Evolutionary conservation across 805 yeast species (phyloP), one percentile per base, ranked within the genome.

Genomic region (Wickerhamiella shivajii): DNA sequence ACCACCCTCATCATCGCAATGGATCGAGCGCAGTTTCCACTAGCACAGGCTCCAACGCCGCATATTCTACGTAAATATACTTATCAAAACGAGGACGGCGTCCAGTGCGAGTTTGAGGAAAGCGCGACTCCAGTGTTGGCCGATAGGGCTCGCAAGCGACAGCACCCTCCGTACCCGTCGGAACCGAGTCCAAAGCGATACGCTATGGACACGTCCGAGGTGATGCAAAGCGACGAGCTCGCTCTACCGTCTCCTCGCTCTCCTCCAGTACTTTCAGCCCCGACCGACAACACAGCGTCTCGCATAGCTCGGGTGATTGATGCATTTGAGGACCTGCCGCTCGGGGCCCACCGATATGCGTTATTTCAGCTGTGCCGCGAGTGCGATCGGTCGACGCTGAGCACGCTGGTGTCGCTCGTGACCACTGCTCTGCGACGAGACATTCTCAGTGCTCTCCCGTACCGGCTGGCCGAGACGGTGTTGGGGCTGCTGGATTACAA

Each of bases 391-490:
- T 51, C 66, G 13, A 63, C 79, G 4, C 59, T 83, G 33, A 73
- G 83, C 29, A 61, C 74, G 9, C 54, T 83, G 33, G 63, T 67
- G 19, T 63, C 65, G 10, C 45, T 66, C 2, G 59, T 80, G 10
- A 64, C 64, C 18, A 52, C 57, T 5, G 65, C 72, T 8, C 63
- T 90, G 47, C 69, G 71, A 43, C 69, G 87, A 47, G 97, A 90
- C 47, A 55, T 90, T 25, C 52, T 87, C 7, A 50, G 71, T 9
- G 57, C 66, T 29, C 57, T 90, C 19, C 98, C 98, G 0, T 47
- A 69, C 0, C 97, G 90, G 49, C 61, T 90, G 8, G 56, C 80
- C 2, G 60, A 69, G 43, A 67, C 71, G 29, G 72, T 90, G 7
- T 59, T 90, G 33, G 57, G 66, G 3, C 65, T 69, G 38, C 60